A percentile compares a stretch with the other conserved stretches of the same genome.
These are phyloP conservation scores for Myxozyma lipomycoides DNA, from an alignment of 805 yeast species.

Conservation along the genomic window DNA sequence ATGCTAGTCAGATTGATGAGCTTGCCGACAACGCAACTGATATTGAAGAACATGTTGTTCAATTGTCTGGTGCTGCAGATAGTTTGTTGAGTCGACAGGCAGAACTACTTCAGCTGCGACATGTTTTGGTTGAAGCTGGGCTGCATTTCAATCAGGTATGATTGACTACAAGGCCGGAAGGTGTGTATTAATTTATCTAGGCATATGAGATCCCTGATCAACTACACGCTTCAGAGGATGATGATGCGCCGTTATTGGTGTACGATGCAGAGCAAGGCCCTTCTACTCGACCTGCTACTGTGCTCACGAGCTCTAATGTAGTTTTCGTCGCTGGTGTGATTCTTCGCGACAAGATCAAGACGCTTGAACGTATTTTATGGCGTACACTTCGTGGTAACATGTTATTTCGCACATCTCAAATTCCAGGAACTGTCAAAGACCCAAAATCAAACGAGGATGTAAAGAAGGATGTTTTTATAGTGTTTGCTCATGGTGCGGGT, in stretches of 20 bases:
- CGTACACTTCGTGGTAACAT: slow-evolving; percentile 90
- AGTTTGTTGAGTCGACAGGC: slow-evolving; percentile 59
- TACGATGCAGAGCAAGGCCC: slow-evolving; percentile 37
- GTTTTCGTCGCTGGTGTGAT: slow-evolving; percentile 78
- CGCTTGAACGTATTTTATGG: slow-evolving; percentile 82
- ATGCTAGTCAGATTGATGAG: slow-evolving; percentile 67
- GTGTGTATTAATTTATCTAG: slow-evolving; percentile 10
- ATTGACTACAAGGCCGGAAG: background rate
- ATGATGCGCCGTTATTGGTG: slow-evolving; percentile 40
- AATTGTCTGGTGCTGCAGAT: slow-evolving; percentile 67
- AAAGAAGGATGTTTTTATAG: slow-evolving; percentile 76
- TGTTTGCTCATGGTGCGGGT: slow-evolving; percentile 85
- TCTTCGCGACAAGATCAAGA: slow-evolving; percentile 60
- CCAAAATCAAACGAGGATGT: slow-evolving; percentile 52
- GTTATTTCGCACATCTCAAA: slow-evolving; percentile 67
- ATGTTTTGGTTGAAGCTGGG: slow-evolving; percentile 51
- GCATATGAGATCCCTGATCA: slow-evolving; percentile 34
- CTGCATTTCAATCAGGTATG: slow-evolving; percentile 39
- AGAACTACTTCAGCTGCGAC: slow-evolving; percentile 66
- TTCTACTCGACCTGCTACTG: slow-evolving; percentile 10
- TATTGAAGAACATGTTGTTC: slow-evolving; percentile 69
- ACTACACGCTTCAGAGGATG: slow-evolving; percentile 37
- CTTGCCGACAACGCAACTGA: slow-evolving; percentile 57
- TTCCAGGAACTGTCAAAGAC: slow-evolving; percentile 66
- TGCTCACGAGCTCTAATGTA: slow-evolving; percentile 34